Conservation (phyloP, 2,329 filamentous ascomycete species). For the Plenodomus biglobosus region DNA sequence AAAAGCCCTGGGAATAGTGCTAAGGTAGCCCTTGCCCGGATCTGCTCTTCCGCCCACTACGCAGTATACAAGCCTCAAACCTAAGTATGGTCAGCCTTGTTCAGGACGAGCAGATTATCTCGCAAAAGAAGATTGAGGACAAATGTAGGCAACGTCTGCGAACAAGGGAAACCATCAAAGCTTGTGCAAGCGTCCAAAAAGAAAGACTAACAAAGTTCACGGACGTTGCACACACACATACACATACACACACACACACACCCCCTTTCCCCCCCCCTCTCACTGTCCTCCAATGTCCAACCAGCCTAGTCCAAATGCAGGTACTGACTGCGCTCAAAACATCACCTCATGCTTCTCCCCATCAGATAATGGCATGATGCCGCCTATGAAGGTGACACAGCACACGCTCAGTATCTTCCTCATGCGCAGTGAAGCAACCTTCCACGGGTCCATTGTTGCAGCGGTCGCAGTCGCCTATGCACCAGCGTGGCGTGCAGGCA, state of each 20-base stretch:
- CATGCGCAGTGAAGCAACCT: neutral
- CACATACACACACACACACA: too few relatives aligned
- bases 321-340: neutral
- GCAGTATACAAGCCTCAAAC: neutral
- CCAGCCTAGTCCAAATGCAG: neutral
- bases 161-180: neutral
- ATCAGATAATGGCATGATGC: neutral
- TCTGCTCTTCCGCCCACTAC: neutral
- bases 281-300: too few relatives aligned
- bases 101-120: neutral
- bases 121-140: neutral
- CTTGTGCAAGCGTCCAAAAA: neutral
- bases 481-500: constrained; percentile 3
- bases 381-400: neutral
- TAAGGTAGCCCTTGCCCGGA: neutral
- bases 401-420: neutral
- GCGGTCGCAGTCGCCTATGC: neutral
- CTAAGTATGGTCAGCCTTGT: neutral
- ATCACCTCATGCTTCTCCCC: neutral
- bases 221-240: too few relatives aligned
- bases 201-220: too few relatives aligned
- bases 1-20: neutral
- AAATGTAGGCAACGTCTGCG: neutral
- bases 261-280: too few relatives aligned
- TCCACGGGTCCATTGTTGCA: neutral